These are phyloP conservation scores for Cercospora sojina DNA, from an alignment of 2,329 filamentous ascomycete genomes.

Conservation along the genomic window DNA sequence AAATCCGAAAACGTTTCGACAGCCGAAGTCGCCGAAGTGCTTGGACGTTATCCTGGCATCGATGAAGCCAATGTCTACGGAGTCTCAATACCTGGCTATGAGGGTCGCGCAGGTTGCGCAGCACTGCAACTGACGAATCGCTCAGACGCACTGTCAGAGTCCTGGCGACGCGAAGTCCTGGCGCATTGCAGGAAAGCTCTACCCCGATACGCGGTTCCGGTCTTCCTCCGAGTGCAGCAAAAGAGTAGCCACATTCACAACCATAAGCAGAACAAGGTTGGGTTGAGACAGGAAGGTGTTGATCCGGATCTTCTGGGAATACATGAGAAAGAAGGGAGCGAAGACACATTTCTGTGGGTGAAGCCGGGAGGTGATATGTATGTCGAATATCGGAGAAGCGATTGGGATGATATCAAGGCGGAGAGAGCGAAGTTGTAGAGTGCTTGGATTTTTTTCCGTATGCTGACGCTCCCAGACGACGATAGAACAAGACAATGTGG, in stretches of 20 bases:
- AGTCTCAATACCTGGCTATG: constrained; percentile 47
- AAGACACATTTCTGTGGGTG: constrained; percentile 53
- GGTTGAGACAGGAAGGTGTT: constrained; percentile 66
- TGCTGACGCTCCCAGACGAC: background rate
- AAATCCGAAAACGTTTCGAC: constrained; percentile 51
- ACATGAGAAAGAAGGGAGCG: constrained; percentile 42
- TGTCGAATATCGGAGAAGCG: constrained; percentile 56
- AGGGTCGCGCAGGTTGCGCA: constrained; percentile 56
- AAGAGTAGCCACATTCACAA: constrained; percentile 63
- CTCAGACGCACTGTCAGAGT: constrained; percentile 51
- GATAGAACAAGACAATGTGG: background rate
- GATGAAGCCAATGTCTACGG: constrained; percentile 50
- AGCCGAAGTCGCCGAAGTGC: constrained; percentile 45
- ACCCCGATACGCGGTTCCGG: constrained; percentile 72
- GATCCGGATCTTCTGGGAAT: constrained; percentile 55
- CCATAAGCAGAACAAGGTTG: constrained; percentile 77
- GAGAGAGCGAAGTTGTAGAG: constrained; percentile 38
- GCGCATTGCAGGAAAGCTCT: constrained; percentile 58
- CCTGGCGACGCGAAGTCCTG: constrained; percentile 56
- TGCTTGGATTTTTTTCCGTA: background rate
- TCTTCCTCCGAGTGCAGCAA: constrained; percentile 66
- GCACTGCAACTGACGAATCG: constrained; percentile 53
- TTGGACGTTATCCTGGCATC: constrained; percentile 44
- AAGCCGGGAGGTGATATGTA: constrained; percentile 52
- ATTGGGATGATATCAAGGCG: constrained; percentile 55